phyloP scores from a whole-genome alignment of 2,329 filamentous ascomycete species.

The Sporothrix luriei region DNA sequence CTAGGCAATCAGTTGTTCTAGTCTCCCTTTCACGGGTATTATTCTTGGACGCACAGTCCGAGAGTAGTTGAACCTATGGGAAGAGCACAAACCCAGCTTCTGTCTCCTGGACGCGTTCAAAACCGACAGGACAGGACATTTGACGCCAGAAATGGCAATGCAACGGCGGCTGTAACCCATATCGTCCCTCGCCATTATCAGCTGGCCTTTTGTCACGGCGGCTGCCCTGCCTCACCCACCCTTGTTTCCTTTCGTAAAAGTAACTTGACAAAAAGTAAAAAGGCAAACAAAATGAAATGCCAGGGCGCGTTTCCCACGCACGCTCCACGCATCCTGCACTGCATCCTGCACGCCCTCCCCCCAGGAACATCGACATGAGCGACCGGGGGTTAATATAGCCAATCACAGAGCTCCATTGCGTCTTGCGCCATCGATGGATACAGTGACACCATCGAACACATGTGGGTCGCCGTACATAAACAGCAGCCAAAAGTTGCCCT shows the following conservation, averaged over 20 bases:
- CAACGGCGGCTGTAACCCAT: not conserved
- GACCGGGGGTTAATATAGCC: constrained; percentile 31
- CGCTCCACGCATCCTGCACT: not conserved
- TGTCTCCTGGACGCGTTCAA: not conserved
- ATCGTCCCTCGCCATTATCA: not conserved
- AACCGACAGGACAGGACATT: not conserved
- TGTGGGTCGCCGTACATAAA: constrained; percentile 20
- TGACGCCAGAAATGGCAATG: not conserved
- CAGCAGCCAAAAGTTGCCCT: no score
- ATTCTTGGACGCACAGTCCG: not conserved
- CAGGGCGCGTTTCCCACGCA: not conserved
- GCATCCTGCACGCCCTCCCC: constrained; percentile 6
- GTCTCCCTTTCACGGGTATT: not conserved
- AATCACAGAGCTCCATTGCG: constrained; percentile 29
- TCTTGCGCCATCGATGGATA: constrained; percentile 35
- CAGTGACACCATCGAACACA: constrained; percentile 36
- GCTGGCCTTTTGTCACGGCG: no score
- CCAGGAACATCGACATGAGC: constrained; percentile 2
- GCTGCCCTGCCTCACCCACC: not conserved
- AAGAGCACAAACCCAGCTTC: constrained; percentile 6
- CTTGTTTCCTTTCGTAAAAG: constrained; percentile 20
- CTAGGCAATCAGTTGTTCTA: not conserved
- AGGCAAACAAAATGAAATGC: not conserved
- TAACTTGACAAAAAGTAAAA: not conserved
- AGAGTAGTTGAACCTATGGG: not conserved